A percentile compares a stretch with the other conserved stretches of the same genome.
Evolutionary conservation across 2,329 filamentous ascomycete species (phyloP).

Genomic region (Sporothrix euskadiensis): DNA sequence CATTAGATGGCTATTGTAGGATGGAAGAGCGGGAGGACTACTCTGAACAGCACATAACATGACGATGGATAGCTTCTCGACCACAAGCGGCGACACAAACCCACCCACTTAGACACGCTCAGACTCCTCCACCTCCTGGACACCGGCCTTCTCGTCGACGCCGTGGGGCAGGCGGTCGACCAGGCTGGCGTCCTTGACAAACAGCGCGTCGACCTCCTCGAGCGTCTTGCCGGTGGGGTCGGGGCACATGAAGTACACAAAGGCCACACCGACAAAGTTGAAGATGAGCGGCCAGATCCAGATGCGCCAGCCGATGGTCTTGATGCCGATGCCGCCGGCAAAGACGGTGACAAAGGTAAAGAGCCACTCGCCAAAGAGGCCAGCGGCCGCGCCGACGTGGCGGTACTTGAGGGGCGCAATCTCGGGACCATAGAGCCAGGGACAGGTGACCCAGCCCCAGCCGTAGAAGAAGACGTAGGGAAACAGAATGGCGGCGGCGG

Average conservation of each 20-base stretch:
- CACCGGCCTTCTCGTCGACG: not conserved
- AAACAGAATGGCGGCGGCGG: not conserved
- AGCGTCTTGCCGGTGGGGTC: conserved; percentile 9
- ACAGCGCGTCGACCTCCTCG: conserved; percentile 1
- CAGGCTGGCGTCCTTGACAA: conserved; percentile 11
- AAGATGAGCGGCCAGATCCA: conserved; percentile 19
- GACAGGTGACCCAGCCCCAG: conserved; percentile 16
- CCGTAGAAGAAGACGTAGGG: conserved; percentile 14
- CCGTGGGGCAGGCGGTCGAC: not conserved
- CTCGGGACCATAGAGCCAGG: conserved; percentile 9
- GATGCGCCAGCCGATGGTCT: conserved; percentile 12
- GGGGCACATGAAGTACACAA: conserved; percentile 14
- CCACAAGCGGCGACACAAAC: too few species aligned
- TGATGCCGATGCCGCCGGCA: conserved; percentile 14
- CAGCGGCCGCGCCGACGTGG: conserved; percentile 2
- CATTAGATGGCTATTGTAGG: too few species aligned
- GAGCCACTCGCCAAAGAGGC: conserved; percentile 5
- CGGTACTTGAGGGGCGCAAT: conserved; percentile 16
- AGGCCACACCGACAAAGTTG: conserved; percentile 13
- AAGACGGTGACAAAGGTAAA: conserved; percentile 13
- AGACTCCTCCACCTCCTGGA: not conserved
- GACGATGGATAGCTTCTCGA: too few species aligned
- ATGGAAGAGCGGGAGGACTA: too few species aligned
- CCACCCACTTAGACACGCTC: too few species aligned
- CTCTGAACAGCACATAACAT: too few species aligned